Base-by-base conservation (phyloP, 176 grass and related monocot genomes). In the Oropetium thomaeum region DNA sequence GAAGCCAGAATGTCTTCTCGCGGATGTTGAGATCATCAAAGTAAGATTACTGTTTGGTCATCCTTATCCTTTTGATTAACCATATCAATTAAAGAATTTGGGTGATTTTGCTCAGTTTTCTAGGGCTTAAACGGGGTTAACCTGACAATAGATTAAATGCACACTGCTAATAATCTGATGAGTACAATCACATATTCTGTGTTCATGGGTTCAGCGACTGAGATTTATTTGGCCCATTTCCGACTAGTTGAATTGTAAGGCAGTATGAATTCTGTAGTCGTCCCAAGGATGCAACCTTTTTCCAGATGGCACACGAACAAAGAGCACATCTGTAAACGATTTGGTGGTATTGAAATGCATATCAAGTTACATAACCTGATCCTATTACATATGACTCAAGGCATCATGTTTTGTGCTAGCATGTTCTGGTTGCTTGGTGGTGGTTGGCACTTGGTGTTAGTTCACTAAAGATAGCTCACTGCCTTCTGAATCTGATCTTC, bases 21-120 rank as follows among this genome's bases (percentile, higher is more conserved):
- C 83, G 91, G 62, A 89, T 99, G 27, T 73, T 95, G 84, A 92
- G 82, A 89, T 90, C 89, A 27, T 99, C 96, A 62, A 93, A 90
- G 96, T 99, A 84, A 81, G 89, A 83, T 86, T 85, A 30, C 31
- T 30, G 37, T 12, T 34, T 52, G 11, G 42, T 59, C 62, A 15
- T 42, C 3, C 22, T 19, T 65, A 29, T 75, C 39, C 27, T 71
- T 66, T 85, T 9, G 58, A 32, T 37, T 10, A 52, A 34, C 10
- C 9, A 60, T 48, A 45, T 9, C 58, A 3, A 58, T 32, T 48
- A 41, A 66, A 16, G 25, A 52, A 38, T 58, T 26, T 34, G 15
- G 15, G 8, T 59, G 31, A 9, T 51, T 66, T 22, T 30, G 45
- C n/a, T n/a, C 37, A 47, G 5, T 53, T 62, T 43, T 9, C 29